phyloP scores from a whole-genome alignment of 352 stramenopile species.

The Pythium scleroteichum region DNA sequence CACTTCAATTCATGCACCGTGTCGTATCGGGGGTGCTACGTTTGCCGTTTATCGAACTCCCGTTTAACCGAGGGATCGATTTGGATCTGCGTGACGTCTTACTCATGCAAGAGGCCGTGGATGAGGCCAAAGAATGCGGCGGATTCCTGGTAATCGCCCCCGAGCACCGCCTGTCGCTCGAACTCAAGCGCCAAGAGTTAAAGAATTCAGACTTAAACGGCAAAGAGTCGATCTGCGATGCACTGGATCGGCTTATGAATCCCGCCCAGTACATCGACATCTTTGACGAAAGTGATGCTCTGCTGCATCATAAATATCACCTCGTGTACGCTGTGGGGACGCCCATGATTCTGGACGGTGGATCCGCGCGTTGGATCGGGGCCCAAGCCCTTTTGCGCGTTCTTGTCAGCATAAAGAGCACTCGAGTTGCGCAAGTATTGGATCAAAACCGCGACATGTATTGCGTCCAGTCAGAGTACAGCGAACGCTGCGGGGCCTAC shows the following conservation, averaged over 20 bases:
- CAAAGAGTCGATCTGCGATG: slow-evolving; percentile 7
- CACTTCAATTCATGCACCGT: slow-evolving; percentile 61
- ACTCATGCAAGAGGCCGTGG: slow-evolving; percentile 38
- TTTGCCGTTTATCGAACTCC: slow-evolving; percentile 55
- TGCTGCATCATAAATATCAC: slow-evolving; percentile 88
- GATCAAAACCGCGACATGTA: slow-evolving; percentile 33
- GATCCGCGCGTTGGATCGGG: slow-evolving; percentile 52
- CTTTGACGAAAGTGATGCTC: slow-evolving; percentile 86
- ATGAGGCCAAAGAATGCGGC: slow-evolving; percentile 38
- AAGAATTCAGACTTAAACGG: slow-evolving; percentile 9
- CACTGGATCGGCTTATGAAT: slow-evolving; percentile 48
- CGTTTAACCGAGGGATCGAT: slow-evolving; percentile 67
- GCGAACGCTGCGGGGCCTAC: slow-evolving; percentile 37
- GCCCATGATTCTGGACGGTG: slow-evolving; percentile 44
- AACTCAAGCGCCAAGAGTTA: slow-evolving; percentile 76
- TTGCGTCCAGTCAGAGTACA: slow-evolving; percentile 39
- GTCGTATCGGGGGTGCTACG: slow-evolving; percentile 44
- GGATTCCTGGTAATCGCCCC: slow-evolving; percentile 77
- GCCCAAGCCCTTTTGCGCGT: slow-evolving; percentile 50
- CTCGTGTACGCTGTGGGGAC: slow-evolving; percentile 84
- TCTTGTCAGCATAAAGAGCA: slow-evolving; percentile 15
- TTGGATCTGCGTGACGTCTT: slow-evolving; percentile 30
- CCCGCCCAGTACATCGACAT: slow-evolving; percentile 68
- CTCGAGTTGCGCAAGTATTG: slow-evolving; percentile 40
- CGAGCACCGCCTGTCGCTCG: slow-evolving; percentile 87